Evolutionary conservation across 768 basidiomycete genomes (phyloP), one percentile per base, ranked within the genome.

Genomic region (Boletus pseudo-olivaceus): DNA sequence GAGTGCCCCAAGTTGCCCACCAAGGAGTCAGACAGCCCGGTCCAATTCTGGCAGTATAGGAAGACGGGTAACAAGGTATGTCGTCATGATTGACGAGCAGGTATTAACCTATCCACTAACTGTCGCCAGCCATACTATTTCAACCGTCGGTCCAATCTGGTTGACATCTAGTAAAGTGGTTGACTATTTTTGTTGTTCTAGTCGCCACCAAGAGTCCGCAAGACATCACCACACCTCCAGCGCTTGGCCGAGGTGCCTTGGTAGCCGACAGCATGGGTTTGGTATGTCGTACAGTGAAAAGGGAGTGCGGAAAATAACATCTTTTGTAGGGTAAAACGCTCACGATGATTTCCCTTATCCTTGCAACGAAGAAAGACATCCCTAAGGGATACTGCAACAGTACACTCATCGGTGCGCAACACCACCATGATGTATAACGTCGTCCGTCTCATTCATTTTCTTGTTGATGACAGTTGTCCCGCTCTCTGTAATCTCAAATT

Each of bases 241-340:
- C 61, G 0, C 80, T 95, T 20, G 92, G 92, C 10, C 76, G 85
- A 62, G 94, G 94, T n/a, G 93, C 90, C 3, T 74, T 96, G 47
- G 84, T 89, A 53, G 93, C 88, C 1, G 94, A 96, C 71, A 88
- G 90, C 38, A 97, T 97, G 94, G 93, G 85, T 51, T 61, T 82
- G 52, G 82, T 83, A 62, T 47, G 59, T 51, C 14, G 34, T 26
- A 7, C 2, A 7, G 23, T 23, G 20, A 11, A 35, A 15, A 33
- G 7, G 15, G 29, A 50, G 43, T 20, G 35, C 35, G 23, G 45
- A 29, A 39, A 41, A 23, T 64, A 42, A 61, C 17, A 27, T 55
- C 1, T n/a, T 55, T 43, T 39, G 7, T 56, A 87, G 86, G 94
- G 94, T 0, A 97, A 96, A 77, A 97, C 95, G 0, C 74, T 97